Base-by-base conservation (phyloP, 495 filamentous ascomycete species). In the Astrothelium macrocarpum region DNA sequence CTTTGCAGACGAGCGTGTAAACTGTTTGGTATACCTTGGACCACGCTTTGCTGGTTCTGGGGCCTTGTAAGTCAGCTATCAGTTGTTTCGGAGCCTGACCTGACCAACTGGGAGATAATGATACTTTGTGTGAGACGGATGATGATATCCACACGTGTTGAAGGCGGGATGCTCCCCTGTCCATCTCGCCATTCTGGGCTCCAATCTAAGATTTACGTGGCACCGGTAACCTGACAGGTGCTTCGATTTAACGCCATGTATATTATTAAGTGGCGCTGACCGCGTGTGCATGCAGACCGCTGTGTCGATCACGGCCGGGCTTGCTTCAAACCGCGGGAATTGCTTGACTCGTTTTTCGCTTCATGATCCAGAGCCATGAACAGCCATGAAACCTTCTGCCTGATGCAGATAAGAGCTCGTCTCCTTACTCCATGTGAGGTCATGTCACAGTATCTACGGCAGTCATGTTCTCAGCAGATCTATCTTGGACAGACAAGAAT, bases 391-490 rank as follows among this genome's bases (percentile, higher is more conserved):
- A n/a, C n/a, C n/a, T n/a, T n/a, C n/a, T n/a, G 25, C 49, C 2
- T 20, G 29, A 29, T 28, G 23, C 23, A 56, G 25, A 29, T 56
- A 28, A 56, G 9, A 12, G 7, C 16, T 28, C 9, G 20, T 56
- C 49, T 56, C 49, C 25, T 20, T 29, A 25, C 9, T 56, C 1
- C 49, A 56, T 25, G 49, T 25, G 49, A 56, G 49, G 29, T 5
- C 20, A 56, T 56, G 49, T 29, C 5, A 29, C 12, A 11, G 25
- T 9, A 28, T 9, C 20, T 29, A 25, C 12, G 23, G 49, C 25
- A 9, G 25, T 56, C 49, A 56, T 56, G 49, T 56, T 56, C 25
- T n/a, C 49, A 28, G 49, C 49, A 9, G 49, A 56, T 56, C 49
- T 56, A 7, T 56, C 49, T 25, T 56, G 49, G 49, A 29, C 49